These are phyloP conservation scores for Acanthamoeba castellanii DNA, from an alignment of 208 protist genomes.

Conservation along the genomic window DNA sequence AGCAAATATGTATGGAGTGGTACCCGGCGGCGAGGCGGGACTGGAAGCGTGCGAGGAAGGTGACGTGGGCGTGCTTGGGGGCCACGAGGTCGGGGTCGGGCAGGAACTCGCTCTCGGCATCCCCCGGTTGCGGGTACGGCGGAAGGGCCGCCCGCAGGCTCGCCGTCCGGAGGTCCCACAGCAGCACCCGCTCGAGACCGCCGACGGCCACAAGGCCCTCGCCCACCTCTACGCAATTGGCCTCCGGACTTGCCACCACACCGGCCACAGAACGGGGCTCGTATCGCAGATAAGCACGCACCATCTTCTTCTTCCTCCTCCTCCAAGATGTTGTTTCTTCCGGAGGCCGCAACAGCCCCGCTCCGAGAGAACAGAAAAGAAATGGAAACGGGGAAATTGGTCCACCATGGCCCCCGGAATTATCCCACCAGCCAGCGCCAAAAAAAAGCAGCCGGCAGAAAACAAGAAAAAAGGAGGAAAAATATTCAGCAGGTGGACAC, in stretches of 20 bases:
- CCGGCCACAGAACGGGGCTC: constrained; percentile 64
- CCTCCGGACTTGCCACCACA: constrained; percentile 72
- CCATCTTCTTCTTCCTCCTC: constrained; percentile 76
- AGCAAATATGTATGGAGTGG: not conserved
- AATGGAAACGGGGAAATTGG: not conserved
- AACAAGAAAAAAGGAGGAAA: too few species aligned
- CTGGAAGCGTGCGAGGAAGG: not conserved
- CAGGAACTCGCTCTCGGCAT: not conserved
- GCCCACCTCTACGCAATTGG: constrained; percentile 67
- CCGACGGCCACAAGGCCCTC: constrained; percentile 52
- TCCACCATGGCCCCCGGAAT: too few species aligned
- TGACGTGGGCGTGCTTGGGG: not conserved
- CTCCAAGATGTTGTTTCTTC: not conserved
- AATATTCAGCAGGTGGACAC: too few species aligned
- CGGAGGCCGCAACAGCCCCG: not conserved
- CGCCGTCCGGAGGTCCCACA: constrained; percentile 80
- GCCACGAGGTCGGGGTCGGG: not conserved
- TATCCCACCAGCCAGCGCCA: too few species aligned
- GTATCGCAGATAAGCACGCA: constrained; percentile 86
- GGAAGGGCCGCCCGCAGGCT: not conserved
- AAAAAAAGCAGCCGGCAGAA: too few species aligned
- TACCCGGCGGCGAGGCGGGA: constrained; percentile 2
- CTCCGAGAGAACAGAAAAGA: not conserved
- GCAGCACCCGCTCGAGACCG: constrained; percentile 77
- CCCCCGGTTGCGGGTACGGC: not conserved